Conservation (phyloP, 441 rosid species). For the Monsonia emarginata region DNA sequence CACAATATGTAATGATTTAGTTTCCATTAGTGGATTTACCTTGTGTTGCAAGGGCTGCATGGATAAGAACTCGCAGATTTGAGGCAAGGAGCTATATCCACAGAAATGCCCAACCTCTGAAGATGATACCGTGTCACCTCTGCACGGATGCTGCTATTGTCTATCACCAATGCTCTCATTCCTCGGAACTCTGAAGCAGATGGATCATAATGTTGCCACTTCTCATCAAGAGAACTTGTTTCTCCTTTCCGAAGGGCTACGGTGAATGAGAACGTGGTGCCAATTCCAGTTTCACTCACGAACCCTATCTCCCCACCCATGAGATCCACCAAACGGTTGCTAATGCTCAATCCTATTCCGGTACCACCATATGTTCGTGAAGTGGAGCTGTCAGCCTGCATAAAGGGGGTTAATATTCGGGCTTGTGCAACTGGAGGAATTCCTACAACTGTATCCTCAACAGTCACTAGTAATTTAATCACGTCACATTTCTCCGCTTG, state of each 20-base stretch:
- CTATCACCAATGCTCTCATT: conserved; percentile 60
- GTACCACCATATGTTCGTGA: conserved; percentile 94
- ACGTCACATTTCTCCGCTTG: conserved; percentile 27
- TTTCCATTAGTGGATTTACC: conserved; percentile 29
- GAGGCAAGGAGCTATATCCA: conserved; percentile 33
- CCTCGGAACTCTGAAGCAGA: conserved; percentile 45
- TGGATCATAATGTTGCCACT: conserved; percentile 39
- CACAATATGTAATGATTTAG: neutral
- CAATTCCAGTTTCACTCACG: conserved; percentile 60
- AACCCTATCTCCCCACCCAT: conserved; percentile 93
- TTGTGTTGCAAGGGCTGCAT: conserved; percentile 25
- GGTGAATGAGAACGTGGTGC: conserved; percentile 84
- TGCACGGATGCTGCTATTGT: conserved; percentile 57
- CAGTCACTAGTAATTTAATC: conserved; percentile 61
- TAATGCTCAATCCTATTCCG: conserved; percentile 88
- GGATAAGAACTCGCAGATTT: conserved; percentile 35
- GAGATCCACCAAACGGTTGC: conserved; percentile 79
- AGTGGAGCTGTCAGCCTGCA: conserved; percentile 99
- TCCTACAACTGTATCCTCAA: conserved; percentile 91
- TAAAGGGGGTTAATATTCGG: conserved; percentile 81
- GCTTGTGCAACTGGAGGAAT: conserved; percentile 67
- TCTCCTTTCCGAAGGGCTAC: conserved; percentile 54
- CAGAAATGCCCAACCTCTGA: conserved; percentile 57
- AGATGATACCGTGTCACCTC: conserved; percentile 80
- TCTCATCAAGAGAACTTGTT: conserved; percentile 31